Conservation (phyloP, 371 early-diverging fungal genomes). For the Coemansia sp. region DNA sequence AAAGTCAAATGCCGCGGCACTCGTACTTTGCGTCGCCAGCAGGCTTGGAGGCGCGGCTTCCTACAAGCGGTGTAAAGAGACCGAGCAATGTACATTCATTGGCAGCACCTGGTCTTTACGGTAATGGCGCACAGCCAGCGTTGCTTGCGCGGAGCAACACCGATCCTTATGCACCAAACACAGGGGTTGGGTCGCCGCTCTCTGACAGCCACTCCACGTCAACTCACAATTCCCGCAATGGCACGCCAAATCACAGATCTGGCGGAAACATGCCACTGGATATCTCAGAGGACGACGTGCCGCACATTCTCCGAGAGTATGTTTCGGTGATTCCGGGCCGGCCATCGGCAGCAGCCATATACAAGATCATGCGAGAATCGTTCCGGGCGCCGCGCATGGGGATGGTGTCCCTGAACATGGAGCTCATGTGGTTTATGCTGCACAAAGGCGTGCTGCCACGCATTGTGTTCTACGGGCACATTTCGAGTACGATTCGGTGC, state of each 20-base stretch:
- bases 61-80: background rate
- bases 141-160: background rate
- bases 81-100: background rate
- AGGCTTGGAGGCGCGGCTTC: background rate
- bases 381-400: slow-evolving; percentile 47
- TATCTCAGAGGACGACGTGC: slow-evolving; percentile 10
- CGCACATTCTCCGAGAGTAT: slow-evolving; percentile 27
- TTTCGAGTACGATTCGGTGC: slow-evolving; percentile 44
- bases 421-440: slow-evolving; percentile 44
- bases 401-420: slow-evolving; percentile 45
- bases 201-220: background rate
- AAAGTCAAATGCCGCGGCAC: background rate
- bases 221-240: background rate
- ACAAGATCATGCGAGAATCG: slow-evolving; percentile 44
- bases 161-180: background rate
- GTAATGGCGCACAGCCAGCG: background rate
- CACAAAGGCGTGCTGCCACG: slow-evolving; percentile 45
- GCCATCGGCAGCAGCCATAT: slow-evolving; percentile 22
- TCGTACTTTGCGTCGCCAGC: background rate
- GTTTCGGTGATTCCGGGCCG: slow-evolving; percentile 28
- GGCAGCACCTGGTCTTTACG: background rate
- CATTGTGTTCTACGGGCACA: slow-evolving; percentile 36
- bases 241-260: too few relatives aligned
- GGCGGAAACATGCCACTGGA: too few relatives aligned
- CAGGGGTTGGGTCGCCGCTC: background rate